These are phyloP conservation scores for Aspergillus fumigatiaffinis DNA, from an alignment of 2,329 filamentous ascomycete genomes.

Conservation along the genomic window DNA sequence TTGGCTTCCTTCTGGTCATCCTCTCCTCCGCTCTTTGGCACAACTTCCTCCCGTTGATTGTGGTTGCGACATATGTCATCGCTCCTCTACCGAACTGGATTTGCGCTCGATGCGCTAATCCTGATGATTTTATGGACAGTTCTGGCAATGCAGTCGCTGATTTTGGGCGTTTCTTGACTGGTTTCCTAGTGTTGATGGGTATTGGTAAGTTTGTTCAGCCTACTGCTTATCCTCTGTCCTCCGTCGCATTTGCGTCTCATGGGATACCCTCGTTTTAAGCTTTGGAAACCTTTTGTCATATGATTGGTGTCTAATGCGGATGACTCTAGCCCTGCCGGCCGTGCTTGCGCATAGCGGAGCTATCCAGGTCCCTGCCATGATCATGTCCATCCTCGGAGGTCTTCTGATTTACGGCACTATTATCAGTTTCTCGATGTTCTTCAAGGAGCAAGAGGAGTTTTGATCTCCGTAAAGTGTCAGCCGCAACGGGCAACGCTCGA, in stretches of 20 bases:
- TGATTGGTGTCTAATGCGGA: background rate
- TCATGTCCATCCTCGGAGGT: slow-evolving; percentile 91
- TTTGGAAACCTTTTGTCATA: background rate
- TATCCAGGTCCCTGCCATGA: slow-evolving; percentile 79
- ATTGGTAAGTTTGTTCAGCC: slow-evolving; percentile 64
- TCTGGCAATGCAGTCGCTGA: slow-evolving; percentile 82
- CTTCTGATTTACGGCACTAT: slow-evolving; percentile 96
- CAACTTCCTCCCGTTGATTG: slow-evolving; percentile 90
- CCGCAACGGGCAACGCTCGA: background rate
- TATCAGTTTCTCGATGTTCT: slow-evolving; percentile 97
- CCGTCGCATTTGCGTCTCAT: background rate
- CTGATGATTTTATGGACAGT: slow-evolving; percentile 92
- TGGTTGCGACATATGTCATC: slow-evolving; percentile 91
- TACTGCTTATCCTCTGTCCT: background rate
- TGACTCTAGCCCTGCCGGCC: slow-evolving; percentile 68
- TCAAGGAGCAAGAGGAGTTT: slow-evolving; percentile 96
- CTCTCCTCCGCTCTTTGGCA: slow-evolving; percentile 93
- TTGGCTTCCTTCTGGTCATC: slow-evolving; percentile 98
- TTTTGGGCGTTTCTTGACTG: slow-evolving; percentile 88
- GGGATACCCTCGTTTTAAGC: background rate
- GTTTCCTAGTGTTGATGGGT: slow-evolving; percentile 95
- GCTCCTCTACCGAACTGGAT: slow-evolving; percentile 97
- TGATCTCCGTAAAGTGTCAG: slow-evolving; percentile 37
- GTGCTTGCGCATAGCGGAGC: slow-evolving; percentile 82
- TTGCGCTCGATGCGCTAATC: slow-evolving; percentile 79